Percentiles rank a stretch among this genome's conserved stretches.
Conservation (phyloP, 805 yeast genomes). For the Kockiozyma suomiensis region DNA sequence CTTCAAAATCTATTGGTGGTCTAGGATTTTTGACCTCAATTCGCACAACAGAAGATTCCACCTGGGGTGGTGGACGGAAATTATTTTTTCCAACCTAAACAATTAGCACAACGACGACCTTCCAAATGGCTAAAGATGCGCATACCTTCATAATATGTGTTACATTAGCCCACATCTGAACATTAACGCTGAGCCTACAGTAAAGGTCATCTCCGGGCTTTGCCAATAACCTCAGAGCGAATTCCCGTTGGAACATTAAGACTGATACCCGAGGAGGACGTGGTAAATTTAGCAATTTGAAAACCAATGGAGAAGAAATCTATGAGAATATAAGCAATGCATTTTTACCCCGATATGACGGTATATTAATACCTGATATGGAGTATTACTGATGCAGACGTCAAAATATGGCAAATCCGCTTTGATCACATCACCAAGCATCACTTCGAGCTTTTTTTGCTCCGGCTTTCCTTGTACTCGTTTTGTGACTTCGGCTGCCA, state of each 20-base stretch:
- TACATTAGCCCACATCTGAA: constrained; percentile 99
- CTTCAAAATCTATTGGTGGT: constrained; percentile 90
- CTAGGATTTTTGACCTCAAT: constrained; percentile 90
- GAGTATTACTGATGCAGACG: constrained; percentile 94
- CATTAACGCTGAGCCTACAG: constrained; percentile 92
- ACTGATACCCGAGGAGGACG: constrained; percentile 93
- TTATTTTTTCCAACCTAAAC: constrained; percentile 81
- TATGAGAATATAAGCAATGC: not conserved
- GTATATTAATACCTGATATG: constrained; percentile 61
- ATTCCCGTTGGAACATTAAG: constrained; percentile 97
- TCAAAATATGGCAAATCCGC: constrained; percentile 93
- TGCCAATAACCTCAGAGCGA: constrained; percentile 89
- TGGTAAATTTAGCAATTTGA: constrained; percentile 86
- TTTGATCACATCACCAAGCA: constrained; percentile 95
- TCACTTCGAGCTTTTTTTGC: constrained; percentile 85
- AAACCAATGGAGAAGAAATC: constrained; percentile 93
- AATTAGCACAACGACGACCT: not conserved
- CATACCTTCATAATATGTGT: constrained; percentile 86
- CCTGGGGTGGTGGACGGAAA: constrained; percentile 98
- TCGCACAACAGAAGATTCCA: constrained; percentile 93
- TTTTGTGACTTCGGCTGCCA: constrained; percentile 98
- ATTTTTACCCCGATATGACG: no score
- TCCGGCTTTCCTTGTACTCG: constrained; percentile 97
- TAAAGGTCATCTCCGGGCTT: constrained; percentile 95
- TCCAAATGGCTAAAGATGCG: no score